A percentile compares a stretch with the other conserved stretches of the same genome.
Conservation (phyloP, 805 yeast species). For the Candida tallmaniae region DNA sequence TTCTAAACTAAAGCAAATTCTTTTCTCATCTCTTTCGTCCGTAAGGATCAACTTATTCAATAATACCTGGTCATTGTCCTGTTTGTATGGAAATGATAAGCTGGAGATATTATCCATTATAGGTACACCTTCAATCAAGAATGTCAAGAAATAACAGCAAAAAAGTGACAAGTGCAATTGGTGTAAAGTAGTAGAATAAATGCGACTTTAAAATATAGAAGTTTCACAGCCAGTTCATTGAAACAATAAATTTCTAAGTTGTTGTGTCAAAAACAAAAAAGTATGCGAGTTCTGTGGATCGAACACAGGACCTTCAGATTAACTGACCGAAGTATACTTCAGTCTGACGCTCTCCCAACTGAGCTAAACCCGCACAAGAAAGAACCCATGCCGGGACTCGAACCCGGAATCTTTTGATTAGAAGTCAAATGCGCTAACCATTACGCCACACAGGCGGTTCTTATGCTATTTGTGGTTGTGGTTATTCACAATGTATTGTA, state of each 20-base stretch:
- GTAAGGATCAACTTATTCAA: constrained; percentile 23
- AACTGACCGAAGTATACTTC: constrained; percentile 14
- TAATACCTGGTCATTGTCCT: constrained; percentile 10
- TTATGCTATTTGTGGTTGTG: not conserved
- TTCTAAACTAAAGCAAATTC: constrained; percentile 18
- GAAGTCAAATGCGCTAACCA: constrained; percentile 68
- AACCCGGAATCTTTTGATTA: constrained; percentile 64
- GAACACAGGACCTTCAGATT: constrained; percentile 82
- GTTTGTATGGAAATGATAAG: constrained; percentile 23
- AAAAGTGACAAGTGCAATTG: too few relatives aligned
- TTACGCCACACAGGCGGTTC: constrained; percentile 55
- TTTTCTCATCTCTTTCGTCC: constrained; percentile 20
- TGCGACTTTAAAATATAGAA: too few relatives aligned
- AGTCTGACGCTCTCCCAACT: constrained; percentile 37
- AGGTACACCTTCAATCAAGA: not conserved
- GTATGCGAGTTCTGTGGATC: constrained; percentile 66
- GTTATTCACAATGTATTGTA: too few relatives aligned
- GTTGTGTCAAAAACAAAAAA: constrained; percentile 12
- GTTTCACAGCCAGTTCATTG: not conserved
- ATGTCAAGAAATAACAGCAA: not conserved
- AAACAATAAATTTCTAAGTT: not conserved
- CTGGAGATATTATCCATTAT: not conserved
- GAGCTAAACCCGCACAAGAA: constrained; percentile 27
- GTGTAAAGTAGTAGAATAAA: too few relatives aligned
- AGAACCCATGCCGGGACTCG: constrained; percentile 51